Conservation (phyloP, 805 yeast species). For the Osmozyma mogii region DNA sequence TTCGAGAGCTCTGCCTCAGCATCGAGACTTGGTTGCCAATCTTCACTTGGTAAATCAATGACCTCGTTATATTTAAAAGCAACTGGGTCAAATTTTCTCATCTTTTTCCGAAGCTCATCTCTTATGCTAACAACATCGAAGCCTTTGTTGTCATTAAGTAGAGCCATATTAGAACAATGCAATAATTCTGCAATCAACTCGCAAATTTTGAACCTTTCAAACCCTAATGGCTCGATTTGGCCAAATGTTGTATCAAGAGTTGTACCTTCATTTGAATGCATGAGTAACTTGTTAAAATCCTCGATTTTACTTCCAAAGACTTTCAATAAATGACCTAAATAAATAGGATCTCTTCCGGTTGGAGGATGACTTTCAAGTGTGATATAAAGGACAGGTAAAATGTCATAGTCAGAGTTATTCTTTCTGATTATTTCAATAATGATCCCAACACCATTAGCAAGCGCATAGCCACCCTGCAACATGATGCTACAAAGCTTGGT, state of each 20-base stretch:
- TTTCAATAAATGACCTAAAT: slow-evolving; percentile 34
- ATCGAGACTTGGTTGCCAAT: slow-evolving; percentile 10
- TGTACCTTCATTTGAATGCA: slow-evolving; percentile 13
- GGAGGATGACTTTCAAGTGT: slow-evolving; percentile 41
- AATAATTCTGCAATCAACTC: slow-evolving; percentile 90
- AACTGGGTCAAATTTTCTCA: slow-evolving; percentile 36
- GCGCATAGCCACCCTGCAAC: slow-evolving; percentile 39
- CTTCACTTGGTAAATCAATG: slow-evolving; percentile 24
- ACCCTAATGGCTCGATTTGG: slow-evolving; percentile 34
- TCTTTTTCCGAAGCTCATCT: slow-evolving; percentile 29
- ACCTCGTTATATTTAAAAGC: slow-evolving; percentile 40
- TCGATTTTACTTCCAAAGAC: slow-evolving; percentile 33
- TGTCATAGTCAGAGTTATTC: slow-evolving; percentile 39
- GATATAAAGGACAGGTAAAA: slow-evolving; percentile 36
- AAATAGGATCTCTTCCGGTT: slow-evolving; percentile 40
- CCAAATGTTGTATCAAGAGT: slow-evolving; percentile 20
- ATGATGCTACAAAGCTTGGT: slow-evolving; percentile 27
- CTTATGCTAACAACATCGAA: slow-evolving; percentile 32
- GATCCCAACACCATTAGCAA: slow-evolving; percentile 43
- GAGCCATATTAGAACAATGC: slow-evolving; percentile 96
- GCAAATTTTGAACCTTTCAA: slow-evolving; percentile 43
- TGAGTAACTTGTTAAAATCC: slow-evolving; percentile 29
- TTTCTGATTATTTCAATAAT: slow-evolving; percentile 39
- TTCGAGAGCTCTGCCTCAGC: slow-evolving; percentile 12
- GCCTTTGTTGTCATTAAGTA: slow-evolving; percentile 41